Conservation (phyloP, 495 filamentous ascomycete species). For the Trichoderma asperelloides region DNA sequence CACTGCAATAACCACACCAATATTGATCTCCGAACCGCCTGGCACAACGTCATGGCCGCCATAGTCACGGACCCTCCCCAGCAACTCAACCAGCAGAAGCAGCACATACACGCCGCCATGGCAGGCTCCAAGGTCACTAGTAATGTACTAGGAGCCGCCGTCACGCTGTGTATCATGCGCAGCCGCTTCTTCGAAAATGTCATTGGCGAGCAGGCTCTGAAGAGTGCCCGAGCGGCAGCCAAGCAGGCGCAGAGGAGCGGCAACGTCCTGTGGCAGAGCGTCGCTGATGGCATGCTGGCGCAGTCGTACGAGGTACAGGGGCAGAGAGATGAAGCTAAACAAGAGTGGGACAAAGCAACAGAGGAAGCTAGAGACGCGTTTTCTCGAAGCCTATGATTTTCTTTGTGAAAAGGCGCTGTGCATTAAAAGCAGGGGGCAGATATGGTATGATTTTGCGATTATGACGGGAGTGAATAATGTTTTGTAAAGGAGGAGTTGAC, state of each 20-base stretch:
- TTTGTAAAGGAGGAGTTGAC: neutral
- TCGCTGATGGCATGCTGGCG: constrained; percentile 70
- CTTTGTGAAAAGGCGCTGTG: neutral
- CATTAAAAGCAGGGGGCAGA: neutral
- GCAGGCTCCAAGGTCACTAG: constrained; percentile 40
- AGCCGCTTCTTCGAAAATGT: constrained; percentile 75
- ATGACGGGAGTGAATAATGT: neutral
- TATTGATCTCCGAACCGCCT: constrained; percentile 66
- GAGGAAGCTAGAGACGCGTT: constrained; percentile 8
- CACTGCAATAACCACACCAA: constrained; percentile 61
- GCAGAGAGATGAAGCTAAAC: constrained; percentile 2
- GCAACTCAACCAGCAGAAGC: constrained; percentile 65
- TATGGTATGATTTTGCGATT: neutral
- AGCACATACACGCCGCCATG: constrained; percentile 57
- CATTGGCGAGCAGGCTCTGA: constrained; percentile 83
- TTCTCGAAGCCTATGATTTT: neutral
- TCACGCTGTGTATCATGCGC: constrained; percentile 80
- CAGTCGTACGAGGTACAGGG: constrained; percentile 49
- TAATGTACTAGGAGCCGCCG: constrained; percentile 67
- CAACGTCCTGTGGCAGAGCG: constrained; percentile 76
- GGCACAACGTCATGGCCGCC: constrained; percentile 66
- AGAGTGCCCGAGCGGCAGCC: constrained; percentile 67
- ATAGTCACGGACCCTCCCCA: constrained; percentile 54
- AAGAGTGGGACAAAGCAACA: constrained; percentile 1
- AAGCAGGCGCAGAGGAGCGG: constrained; percentile 66